Conservation (phyloP, 495 filamentous ascomycete genomes). For the Emericellopsis terricola region DNA sequence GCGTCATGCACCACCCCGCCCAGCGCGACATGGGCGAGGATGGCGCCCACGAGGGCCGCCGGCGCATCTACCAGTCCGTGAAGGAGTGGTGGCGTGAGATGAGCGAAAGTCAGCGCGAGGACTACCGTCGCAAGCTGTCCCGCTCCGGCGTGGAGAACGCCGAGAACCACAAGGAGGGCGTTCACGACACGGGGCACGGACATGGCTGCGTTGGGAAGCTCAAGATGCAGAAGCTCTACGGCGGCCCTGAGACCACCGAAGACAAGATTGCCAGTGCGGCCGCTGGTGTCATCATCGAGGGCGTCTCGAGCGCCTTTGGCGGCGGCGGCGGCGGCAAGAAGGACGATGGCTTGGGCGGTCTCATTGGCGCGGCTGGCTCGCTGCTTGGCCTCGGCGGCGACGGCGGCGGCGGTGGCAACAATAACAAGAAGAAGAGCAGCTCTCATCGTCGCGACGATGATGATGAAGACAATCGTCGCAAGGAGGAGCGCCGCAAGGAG, state of each 20-base stretch:
- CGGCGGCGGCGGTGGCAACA: slow-evolving; percentile 5
- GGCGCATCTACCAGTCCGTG: slow-evolving; percentile 59
- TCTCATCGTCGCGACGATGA: too few relatives aligned
- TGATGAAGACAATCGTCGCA: too few relatives aligned
- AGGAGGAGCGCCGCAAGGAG: too few relatives aligned
- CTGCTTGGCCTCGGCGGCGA: slow-evolving; percentile 8
- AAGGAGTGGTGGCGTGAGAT: slow-evolving; percentile 64
- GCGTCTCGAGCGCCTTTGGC: slow-evolving; percentile 22
- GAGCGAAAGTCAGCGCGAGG: slow-evolving; percentile 36
- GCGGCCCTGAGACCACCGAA: slow-evolving; percentile 28
- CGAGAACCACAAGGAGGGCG: slow-evolving; percentile 67
- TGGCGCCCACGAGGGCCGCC: slow-evolving; percentile 52
- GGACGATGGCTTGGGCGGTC: slow-evolving; percentile 1
- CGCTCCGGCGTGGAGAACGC: slow-evolving; percentile 57
- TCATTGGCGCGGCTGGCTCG: slow-evolving; percentile 2
- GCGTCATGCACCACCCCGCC: slow-evolving; percentile 78
- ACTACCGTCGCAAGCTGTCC: slow-evolving; percentile 52
- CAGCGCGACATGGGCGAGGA: slow-evolving; percentile 50
- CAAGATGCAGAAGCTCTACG: slow-evolving; percentile 30
- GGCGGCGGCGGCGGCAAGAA: background rate
- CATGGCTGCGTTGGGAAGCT: slow-evolving; percentile 49
- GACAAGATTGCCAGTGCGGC: slow-evolving; percentile 25
- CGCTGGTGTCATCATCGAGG: slow-evolving; percentile 26
- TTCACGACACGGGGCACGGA: slow-evolving; percentile 71
- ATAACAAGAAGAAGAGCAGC: background rate